Conservation (phyloP, 768 basidiomycete genomes). For the Inosperma sp. region DNA sequence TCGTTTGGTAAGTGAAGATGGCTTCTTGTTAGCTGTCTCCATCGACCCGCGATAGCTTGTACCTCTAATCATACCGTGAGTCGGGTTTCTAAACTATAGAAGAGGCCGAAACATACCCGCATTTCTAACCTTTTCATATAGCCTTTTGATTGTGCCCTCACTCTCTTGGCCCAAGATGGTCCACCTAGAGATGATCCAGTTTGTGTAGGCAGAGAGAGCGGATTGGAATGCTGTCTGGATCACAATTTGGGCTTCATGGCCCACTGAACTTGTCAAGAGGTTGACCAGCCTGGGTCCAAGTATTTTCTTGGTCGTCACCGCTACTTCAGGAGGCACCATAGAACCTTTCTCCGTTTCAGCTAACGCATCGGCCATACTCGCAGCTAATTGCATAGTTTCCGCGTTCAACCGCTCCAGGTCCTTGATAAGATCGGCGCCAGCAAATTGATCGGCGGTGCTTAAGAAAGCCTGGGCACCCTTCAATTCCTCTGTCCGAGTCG, state of each 20-base stretch:
- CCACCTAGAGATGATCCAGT: slow-evolving; percentile 48
- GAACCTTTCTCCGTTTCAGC: too few relatives aligned
- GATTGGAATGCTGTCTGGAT: slow-evolving; percentile 43
- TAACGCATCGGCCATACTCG: too few relatives aligned
- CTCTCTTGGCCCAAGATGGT: slow-evolving; percentile 44
- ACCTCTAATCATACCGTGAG: slow-evolving; percentile 31
- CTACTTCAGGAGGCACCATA: too few relatives aligned
- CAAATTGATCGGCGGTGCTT: too few relatives aligned
- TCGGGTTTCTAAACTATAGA: neutral
- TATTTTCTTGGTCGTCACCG: too few relatives aligned
- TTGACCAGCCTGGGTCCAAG: slow-evolving; percentile 35
- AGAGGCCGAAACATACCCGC: slow-evolving; percentile 28
- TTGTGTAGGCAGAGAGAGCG: slow-evolving; percentile 40
- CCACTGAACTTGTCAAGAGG: slow-evolving; percentile 33
- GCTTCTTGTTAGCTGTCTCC: slow-evolving; percentile 50
- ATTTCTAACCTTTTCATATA: slow-evolving; percentile 37
- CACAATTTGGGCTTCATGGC: slow-evolving; percentile 36
- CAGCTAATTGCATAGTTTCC: too few relatives aligned
- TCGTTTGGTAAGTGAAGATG: slow-evolving; percentile 38
- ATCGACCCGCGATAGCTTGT: slow-evolving; percentile 50
- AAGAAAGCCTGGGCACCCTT: too few relatives aligned
- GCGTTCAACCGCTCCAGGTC: too few relatives aligned
- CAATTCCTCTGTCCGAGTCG: too few relatives aligned
- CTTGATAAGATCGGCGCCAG: too few relatives aligned
- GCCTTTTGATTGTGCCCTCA: slow-evolving; percentile 37